These are phyloP conservation scores for Trichoderma oligosporum DNA, from an alignment of 2,329 filamentous ascomycete genomes.

Conservation along the genomic window DNA sequence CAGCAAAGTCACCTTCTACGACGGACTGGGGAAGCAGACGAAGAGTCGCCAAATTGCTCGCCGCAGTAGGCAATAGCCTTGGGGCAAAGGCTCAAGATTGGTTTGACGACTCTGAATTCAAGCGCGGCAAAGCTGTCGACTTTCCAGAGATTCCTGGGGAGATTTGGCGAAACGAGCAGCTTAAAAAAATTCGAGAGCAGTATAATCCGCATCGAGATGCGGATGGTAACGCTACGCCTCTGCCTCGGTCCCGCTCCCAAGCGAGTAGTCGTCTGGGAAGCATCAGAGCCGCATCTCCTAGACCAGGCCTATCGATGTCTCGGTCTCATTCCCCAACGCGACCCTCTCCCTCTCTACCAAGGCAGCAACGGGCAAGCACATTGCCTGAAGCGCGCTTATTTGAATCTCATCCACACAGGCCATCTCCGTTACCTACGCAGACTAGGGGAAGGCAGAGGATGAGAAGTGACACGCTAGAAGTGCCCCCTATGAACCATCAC, in stretches of 20 bases:
- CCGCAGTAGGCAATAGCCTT: slow-evolving; percentile 42
- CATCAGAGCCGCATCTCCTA: background rate
- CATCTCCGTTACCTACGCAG: background rate
- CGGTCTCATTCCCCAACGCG: background rate
- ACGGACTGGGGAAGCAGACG: slow-evolving; percentile 34
- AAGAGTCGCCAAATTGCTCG: slow-evolving; percentile 43
- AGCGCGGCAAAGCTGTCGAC: slow-evolving; percentile 41
- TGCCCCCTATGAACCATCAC: slow-evolving; percentile 15
- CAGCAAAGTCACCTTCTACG: background rate
- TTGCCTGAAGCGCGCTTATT: slow-evolving; percentile 2
- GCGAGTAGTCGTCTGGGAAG: slow-evolving; percentile 35
- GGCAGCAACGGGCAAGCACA: slow-evolving; percentile 19
- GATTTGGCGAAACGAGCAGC: slow-evolving; percentile 20
- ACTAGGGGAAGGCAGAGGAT: slow-evolving; percentile 15
- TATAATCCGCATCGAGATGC: slow-evolving; percentile 38
- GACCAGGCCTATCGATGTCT: background rate
- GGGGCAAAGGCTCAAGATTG: slow-evolving; percentile 46
- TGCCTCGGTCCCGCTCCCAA: slow-evolving; percentile 32
- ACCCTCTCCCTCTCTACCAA: background rate
- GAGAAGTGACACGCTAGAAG: slow-evolving; percentile 22
- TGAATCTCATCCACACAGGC: background rate
- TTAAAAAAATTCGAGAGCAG: slow-evolving; percentile 37
- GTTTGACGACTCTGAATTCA: slow-evolving; percentile 49
- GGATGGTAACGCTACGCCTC: slow-evolving; percentile 31
- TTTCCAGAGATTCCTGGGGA: slow-evolving; percentile 58